Evolutionary conservation across 192 early-diverging fungal genomes (phyloP).

Genomic region (Chytriomyces confervae): DNA sequence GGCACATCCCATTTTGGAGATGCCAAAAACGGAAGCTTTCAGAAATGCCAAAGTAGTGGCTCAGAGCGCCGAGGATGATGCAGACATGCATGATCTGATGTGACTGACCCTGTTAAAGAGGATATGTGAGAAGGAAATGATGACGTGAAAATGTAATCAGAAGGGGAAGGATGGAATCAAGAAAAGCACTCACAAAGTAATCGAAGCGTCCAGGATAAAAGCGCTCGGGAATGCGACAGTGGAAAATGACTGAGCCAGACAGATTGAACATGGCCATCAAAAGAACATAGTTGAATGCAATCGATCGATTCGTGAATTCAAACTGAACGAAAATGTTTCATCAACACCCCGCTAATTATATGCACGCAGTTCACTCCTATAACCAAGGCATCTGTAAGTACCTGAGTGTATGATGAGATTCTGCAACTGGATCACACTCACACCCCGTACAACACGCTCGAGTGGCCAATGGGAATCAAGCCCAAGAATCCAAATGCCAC

Average conservation of each 20-base stretch:
- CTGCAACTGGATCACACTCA: conserved; percentile 8
- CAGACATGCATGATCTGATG: conserved; percentile 87
- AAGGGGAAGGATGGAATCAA: no score
- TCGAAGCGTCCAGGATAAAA: conserved; percentile 79
- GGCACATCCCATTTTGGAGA: conserved; percentile 18
- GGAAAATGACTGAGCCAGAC: conserved; percentile 77
- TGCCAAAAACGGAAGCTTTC: conserved; percentile 35
- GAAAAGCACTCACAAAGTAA: conserved; percentile 59
- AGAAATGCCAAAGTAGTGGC: conserved; percentile 74
- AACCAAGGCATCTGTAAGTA: no score
- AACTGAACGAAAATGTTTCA: conserved; percentile 23
- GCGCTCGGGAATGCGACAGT: conserved; percentile 71
- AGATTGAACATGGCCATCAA: conserved; percentile 74
- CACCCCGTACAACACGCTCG: conserved; percentile 71
- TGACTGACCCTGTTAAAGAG: conserved; percentile 55
- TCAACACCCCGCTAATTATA: no score
- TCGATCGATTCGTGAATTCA: conserved; percentile 54
- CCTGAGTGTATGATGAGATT: no score
- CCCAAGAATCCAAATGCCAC: conserved; percentile 74
- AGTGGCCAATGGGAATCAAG: conserved; percentile 71
- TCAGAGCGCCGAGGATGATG: conserved; percentile 68
- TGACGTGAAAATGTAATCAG: no score
- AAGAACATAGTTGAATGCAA: conserved; percentile 68
- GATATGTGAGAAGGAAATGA: no score
- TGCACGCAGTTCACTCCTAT: no score